Percentiles rank a stretch among this genome's conserved stretches.
These are phyloP conservation scores for Penicillium sp. DNA, from an alignment of 2,329 filamentous ascomycete genomes.

Conservation along the genomic window DNA sequence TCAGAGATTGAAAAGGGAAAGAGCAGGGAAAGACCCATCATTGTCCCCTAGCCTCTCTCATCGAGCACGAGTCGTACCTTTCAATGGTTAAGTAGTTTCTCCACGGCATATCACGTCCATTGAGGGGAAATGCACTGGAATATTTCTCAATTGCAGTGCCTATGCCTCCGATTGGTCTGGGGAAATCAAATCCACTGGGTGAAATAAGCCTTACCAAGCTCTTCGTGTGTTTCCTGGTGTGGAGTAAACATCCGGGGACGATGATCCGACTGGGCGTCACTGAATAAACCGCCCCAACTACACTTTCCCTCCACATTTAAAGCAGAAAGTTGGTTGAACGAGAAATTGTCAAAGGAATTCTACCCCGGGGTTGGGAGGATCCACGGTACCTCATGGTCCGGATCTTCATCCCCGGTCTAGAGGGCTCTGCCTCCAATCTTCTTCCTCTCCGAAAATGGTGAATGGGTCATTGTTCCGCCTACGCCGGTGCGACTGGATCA, in stretches of 20 bases:
- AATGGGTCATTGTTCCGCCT: not conserved
- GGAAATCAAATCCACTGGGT: conserved; percentile 2
- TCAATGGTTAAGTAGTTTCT: not conserved
- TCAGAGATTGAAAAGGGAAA: not conserved
- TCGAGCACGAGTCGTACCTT: not conserved
- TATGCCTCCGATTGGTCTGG: conserved; percentile 19
- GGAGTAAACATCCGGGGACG: conserved; percentile 24
- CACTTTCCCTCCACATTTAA: conserved; percentile 4
- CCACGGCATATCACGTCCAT: not conserved
- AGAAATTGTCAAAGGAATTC: conserved; percentile 10
- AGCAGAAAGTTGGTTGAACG: conserved; percentile 3
- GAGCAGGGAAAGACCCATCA: not conserved
- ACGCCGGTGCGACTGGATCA: not conserved
- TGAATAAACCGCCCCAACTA: not conserved
- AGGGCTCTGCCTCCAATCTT: not conserved
- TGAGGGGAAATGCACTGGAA: not conserved
- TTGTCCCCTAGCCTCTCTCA: not conserved
- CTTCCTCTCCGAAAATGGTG: no score
- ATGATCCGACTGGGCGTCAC: conserved; percentile 19
- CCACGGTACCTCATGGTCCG: not conserved
- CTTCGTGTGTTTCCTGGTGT: conserved; percentile 13
- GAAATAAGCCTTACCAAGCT: conserved; percentile 10
- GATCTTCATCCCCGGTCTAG: conserved; percentile 3
- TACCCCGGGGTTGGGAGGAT: conserved; percentile 6
- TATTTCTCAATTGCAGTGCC: not conserved